phyloP scores from a whole-genome alignment of 805 yeast species.

The Candida andamanensis region DNA sequence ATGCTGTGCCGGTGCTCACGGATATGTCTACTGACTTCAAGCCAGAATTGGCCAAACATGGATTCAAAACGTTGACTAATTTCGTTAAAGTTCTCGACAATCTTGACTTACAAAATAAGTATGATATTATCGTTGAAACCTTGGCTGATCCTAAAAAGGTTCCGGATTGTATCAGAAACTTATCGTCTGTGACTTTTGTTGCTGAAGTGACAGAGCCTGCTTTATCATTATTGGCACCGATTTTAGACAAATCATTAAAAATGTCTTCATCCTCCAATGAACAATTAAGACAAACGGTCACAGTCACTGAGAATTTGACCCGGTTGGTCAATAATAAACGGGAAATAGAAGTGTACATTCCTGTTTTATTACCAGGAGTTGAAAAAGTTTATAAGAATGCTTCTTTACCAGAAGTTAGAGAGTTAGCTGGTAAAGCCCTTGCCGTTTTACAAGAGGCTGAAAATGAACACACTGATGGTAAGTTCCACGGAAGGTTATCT shows the following conservation, averaged over 20 bases:
- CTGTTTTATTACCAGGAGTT: constrained; percentile 86
- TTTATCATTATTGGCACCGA: constrained; percentile 83
- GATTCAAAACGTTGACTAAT: constrained; percentile 60
- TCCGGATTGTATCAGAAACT: constrained; percentile 80
- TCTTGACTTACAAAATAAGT: constrained; percentile 84
- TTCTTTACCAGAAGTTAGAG: constrained; percentile 94
- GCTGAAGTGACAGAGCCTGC: constrained; percentile 99
- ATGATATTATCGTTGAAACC: constrained; percentile 76
- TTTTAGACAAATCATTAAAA: constrained; percentile 81
- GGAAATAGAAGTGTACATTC: constrained; percentile 85
- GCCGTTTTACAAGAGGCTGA: constrained; percentile 79
- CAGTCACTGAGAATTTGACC: constrained; percentile 92
- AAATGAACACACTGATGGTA: constrained; percentile 59
- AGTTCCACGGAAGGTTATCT: constrained; percentile 71
- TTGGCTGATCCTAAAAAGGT: constrained; percentile 87
- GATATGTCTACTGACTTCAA: constrained; percentile 93
- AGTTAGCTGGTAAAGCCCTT: constrained; percentile 82
- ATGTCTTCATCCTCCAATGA: constrained; percentile 90
- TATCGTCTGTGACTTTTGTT: constrained; percentile 92
- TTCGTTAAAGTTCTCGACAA: constrained; percentile 85
- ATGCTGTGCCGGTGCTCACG: constrained; percentile 77
- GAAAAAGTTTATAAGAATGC: constrained; percentile 85
- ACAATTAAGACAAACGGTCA: constrained; percentile 93
- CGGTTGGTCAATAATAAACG: constrained; percentile 90
- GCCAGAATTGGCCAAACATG: constrained; percentile 89